phyloP scores from a whole-genome alignment of 768 basidiomycete species.

The Solioccasus polychromus region DNA sequence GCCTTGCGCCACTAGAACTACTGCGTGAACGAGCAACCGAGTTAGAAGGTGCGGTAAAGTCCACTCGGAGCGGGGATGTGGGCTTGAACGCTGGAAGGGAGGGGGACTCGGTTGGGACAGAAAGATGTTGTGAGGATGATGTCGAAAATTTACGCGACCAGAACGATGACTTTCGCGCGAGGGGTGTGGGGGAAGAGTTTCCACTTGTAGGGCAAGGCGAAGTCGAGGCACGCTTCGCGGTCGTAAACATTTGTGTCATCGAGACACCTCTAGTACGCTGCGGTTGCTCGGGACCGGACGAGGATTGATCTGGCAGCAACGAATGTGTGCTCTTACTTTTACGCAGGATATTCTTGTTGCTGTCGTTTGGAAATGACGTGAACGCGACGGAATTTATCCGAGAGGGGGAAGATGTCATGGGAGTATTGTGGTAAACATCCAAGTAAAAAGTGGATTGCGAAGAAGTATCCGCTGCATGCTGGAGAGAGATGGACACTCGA shows the following conservation, averaged over 20 bases:
- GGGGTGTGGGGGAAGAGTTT: slow-evolving; percentile 32
- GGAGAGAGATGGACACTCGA: slow-evolving; percentile 18
- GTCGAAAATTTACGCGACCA: slow-evolving; percentile 55
- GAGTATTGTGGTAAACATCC: slow-evolving; percentile 54
- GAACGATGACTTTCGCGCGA: slow-evolving; percentile 63
- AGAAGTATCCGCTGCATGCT: slow-evolving; percentile 28
- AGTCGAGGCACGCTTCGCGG: slow-evolving; percentile 45
- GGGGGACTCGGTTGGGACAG: slow-evolving; percentile 32
- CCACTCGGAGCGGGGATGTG: slow-evolving; percentile 42
- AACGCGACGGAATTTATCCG: slow-evolving; percentile 53
- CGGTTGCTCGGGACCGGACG: slow-evolving; percentile 12
- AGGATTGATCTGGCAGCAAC: slow-evolving; percentile 14
- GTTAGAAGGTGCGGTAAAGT: slow-evolving; percentile 21
- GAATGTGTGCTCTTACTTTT: slow-evolving; percentile 52
- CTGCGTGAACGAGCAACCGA: slow-evolving; percentile 18
- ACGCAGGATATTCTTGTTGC: slow-evolving; percentile 32
- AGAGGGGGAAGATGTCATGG: slow-evolving; percentile 39
- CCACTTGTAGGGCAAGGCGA: slow-evolving; percentile 22
- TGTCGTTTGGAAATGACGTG: slow-evolving; percentile 18
- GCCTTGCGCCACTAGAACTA: slow-evolving; percentile 25
- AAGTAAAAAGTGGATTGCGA: slow-evolving; percentile 57
- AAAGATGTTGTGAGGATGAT: slow-evolving; percentile 29
- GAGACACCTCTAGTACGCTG: slow-evolving; percentile 55
- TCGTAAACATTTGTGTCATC: slow-evolving; percentile 43
- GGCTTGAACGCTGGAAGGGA: slow-evolving; percentile 40